Evolutionary conservation across 176 grass and related monocot genomes (phyloP), one percentile per base, ranked within the genome.

Genomic region (Paspalum notatum): DNA sequence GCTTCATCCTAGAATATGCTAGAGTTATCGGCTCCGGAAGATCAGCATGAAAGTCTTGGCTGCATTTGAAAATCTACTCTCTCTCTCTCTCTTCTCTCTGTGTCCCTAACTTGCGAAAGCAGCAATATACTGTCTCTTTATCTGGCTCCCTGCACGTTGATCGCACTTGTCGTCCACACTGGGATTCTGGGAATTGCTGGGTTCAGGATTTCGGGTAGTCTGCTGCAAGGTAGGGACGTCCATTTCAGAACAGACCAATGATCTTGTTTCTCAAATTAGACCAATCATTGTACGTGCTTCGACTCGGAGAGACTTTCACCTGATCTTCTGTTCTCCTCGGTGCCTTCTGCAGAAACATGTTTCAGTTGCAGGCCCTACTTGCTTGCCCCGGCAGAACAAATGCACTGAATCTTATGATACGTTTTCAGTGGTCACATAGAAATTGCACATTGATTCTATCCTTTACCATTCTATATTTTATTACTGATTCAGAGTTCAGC

Each of bases 311-410:
- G 78, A 47, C 38, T 16, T 82, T 25, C 80, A 46, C 18, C 50
- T 59, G 27, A 68, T 67, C 17, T n/a, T 27, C 16, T 42, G 25
- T 49, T 68, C 62, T 68, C 62, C 27, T 60, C 52, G 4, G 17
- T 80, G 18, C 60, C 12, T 17, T 75, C 10, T 71, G n/a, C 38
- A 68, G 46, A 54, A 52, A 74, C 68, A 55, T 74, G 32, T 22
- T 49, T 45, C 80, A 73, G 86, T 48, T 71, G 52, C 57, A 80
- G 15, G 11, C 20, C 17, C 66, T 75, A 75, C 61, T 16, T 49
- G 43, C 9, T 63, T 57, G 61, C 46, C 20, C 15, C 27, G 11
- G 14, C 46, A 74, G 77, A 81, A 51, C 49, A 52, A 44, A 18
- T 24, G 7, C 22, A 85, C 5, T 18, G 68, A 64, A 80, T 56